Base-by-base conservation (phyloP, 1,139 yeast genomes). In the Debaryomyces sp. region DNA sequence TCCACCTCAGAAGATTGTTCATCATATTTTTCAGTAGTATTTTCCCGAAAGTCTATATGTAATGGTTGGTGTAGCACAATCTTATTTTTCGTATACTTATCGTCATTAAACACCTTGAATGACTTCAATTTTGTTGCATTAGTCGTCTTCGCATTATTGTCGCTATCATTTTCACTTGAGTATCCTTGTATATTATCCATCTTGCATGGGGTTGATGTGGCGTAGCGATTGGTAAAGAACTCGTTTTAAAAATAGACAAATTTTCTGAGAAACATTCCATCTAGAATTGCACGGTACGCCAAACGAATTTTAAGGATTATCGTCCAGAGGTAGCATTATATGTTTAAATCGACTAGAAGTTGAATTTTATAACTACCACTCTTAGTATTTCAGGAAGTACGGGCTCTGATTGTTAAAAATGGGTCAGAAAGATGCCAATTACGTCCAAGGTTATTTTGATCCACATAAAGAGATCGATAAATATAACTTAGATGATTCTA, bases 401-500 rank as follows among this genome's bases (percentile, higher is more conserved):
- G 13, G 8, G 24, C 24, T n/a, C n/a, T 4, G 12, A 29, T 6
- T 13, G 21, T 17, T 22, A 41, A 29, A 30, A 12, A 41, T 41
- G 43, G 43, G 36, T n/a, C 27, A 30, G 12, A 41, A 41, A 18
- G 36, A 41, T 36, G 13, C 21, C 17, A 35, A 44, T 35, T 43
- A 43, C 27, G 27, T 33, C 15, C 42, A 47, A 24, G 44, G 46
- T 12, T 46, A 52, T 45, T 37, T 50, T 48, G 48, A 57, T 41
- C 48, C 58, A 13, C 59, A 60, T 41, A 57, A 55, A 43, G 66
- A 65, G 32, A 67, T 73, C 51, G 54, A 64, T 43, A 70, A 70
- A 59, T 69, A 70, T 51, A 61, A 67, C 33, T 63, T 74, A 33
- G 75, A 75, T 47, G 67, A 64, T 35, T 68, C 79, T 6, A 76